phyloP scores from a whole-genome alignment of 306 rosid species.

The apple (Malus domestica) region ASM211411v1 NC_041804.1:2461001-2461500 shows the following conservation, averaged over 20 bases:
- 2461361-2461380: slow-evolving; percentile 50
- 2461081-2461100: background rate
- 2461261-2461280: slow-evolving; percentile 16
- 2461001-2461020: slow-evolving; percentile 31
- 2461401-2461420: slow-evolving; percentile 35
- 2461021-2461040: slow-evolving; percentile 12
- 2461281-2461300: slow-evolving; percentile 3
- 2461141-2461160: background rate
- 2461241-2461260: background rate
- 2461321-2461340: slow-evolving; percentile 33
- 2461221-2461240: background rate
- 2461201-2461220: background rate
- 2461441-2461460: background rate
- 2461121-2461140: background rate
- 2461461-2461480: background rate
- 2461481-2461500: background rate
- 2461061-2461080: slow-evolving; percentile 1
- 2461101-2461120: background rate
- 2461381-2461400: slow-evolving; percentile 51
- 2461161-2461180: background rate
- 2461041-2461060: slow-evolving; percentile 20
- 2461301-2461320: background rate
- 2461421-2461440: slow-evolving; percentile 62
- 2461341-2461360: slow-evolving; percentile 40
- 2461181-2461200: background rate